Base-by-base conservation (phyloP, 495 filamentous ascomycete genomes). In the Wilcoxina mikolae region DNA sequence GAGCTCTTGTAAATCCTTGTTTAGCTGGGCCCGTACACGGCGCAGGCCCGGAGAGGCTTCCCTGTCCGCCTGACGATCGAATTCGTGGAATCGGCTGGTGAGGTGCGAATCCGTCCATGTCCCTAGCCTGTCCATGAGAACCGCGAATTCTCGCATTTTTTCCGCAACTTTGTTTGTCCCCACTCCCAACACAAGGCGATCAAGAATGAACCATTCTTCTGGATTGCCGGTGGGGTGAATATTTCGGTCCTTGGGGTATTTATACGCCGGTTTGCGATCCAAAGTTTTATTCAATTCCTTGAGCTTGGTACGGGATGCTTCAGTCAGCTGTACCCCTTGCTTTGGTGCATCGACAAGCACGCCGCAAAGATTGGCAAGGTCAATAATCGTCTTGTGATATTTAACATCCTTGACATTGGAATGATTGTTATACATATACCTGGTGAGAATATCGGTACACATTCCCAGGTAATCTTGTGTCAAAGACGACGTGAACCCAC, bases 321-420 rank as follows among this genome's bases (percentile, higher is more conserved):
- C 39, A 18, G 47, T 35, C 4, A 52, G 46, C 29, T 41, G 22
- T 47, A 80, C 75, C 9, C 89, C 88, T 33, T 83, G 78, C 61
- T 95, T 96, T 12, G 78, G 73, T 12, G 81, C 77, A 60, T 96
- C 90, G 3, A 94, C 85, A 3, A 96, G 69, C 31, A 82, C 72
- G 42, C 87, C 83, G 7, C 94, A 78, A 0, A 95, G 73, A 23
- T 74, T 75, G 42, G 80, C 81, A 2, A 94, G 65, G 15, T 75
- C 68, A 18, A 81, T 72, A 0, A 83, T 79, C 1, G 63, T 58
- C 0, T 67, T 52, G 27, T 78, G n/a, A n/a, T n/a, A n/a, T n/a
- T n/a, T n/a, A n/a, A n/a, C n/a, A n/a, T n/a, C 73, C 39, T 73
- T 61, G 11, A 90, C 79, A 3, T 68, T 72, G 47, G 18, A 29